These are phyloP conservation scores for Blepharisma undulans DNA, from an alignment of 169 alveolate genomes.

Conservation along the genomic window DNA sequence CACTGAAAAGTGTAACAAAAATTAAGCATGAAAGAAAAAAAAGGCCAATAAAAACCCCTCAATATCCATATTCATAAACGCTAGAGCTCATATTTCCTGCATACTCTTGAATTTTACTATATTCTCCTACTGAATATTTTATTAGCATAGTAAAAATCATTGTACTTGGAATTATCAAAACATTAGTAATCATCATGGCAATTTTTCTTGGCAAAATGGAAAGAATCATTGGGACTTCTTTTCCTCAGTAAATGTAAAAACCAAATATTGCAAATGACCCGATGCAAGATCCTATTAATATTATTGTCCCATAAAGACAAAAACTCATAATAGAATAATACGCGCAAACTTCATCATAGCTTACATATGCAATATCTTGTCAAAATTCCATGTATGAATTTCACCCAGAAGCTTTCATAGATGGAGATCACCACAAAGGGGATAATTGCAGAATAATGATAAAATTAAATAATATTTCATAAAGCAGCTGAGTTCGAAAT, in stretches of 20 bases:
- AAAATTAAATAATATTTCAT: background rate
- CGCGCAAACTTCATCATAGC: background rate
- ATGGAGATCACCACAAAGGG: background rate
- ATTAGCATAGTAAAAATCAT: background rate
- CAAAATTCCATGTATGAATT: background rate
- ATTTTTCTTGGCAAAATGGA: background rate
- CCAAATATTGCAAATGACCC: background rate
- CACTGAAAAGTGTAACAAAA: background rate
- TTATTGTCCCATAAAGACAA: background rate
- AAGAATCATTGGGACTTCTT: background rate
- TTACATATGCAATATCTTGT: background rate
- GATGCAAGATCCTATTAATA: background rate
- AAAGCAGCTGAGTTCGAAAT: background rate
- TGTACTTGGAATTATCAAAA: background rate
- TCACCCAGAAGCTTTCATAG: background rate
- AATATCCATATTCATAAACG: background rate
- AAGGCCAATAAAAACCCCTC: background rate
- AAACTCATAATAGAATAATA: background rate
- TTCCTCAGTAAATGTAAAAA: background rate
- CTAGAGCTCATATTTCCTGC: background rate
- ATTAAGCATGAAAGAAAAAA: background rate
- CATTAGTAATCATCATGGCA: background rate
- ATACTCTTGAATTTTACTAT: background rate
- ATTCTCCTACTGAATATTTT: background rate
- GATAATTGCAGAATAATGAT: background rate